These are phyloP conservation scores for Aspergillus chevalieri DNA, from an alignment of 2,329 filamentous ascomycete genomes.

Conservation along the genomic window DNA sequence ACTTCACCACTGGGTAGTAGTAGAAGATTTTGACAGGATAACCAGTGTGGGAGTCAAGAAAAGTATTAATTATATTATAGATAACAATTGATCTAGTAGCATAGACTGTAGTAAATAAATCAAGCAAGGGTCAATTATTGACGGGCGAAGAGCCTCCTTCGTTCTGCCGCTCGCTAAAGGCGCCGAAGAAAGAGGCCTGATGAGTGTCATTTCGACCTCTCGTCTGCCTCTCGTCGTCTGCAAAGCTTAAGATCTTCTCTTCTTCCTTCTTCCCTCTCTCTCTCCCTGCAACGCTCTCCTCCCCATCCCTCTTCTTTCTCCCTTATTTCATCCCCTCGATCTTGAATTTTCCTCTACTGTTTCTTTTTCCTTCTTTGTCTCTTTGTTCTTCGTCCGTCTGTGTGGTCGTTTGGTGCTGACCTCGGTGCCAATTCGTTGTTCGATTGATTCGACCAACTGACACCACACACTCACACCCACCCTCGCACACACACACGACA, in stretches of 20 bases:
- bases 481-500: background rate
- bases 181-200: constrained; percentile 12
- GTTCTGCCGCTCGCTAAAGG: constrained; percentile 26
- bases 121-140: too few species aligned
- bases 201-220: too few species aligned
- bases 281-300: constrained; percentile 4
- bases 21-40: constrained; percentile 1
- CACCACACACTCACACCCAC: background rate
- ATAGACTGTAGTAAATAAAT: too few species aligned
- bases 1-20: constrained; percentile 1
- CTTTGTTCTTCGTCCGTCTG: constrained; percentile 17
- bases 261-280: constrained; percentile 11
- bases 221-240: constrained; percentile 9
- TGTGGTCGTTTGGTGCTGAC: constrained; percentile 29
- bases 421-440: constrained; percentile 17
- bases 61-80: too few species aligned
- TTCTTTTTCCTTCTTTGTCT: constrained; percentile 9
- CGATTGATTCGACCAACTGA: background rate
- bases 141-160: background rate
- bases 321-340: constrained; percentile 6
- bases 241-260: constrained; percentile 7
- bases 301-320: constrained; percentile 9
- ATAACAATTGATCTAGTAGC: too few species aligned
- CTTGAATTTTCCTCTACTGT: constrained; percentile 13
- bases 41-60: too few species aligned